phyloP scores from a whole-genome alignment of 2,329 filamentous ascomycete genomes.

The Talaromyces marneffei region DNA sequence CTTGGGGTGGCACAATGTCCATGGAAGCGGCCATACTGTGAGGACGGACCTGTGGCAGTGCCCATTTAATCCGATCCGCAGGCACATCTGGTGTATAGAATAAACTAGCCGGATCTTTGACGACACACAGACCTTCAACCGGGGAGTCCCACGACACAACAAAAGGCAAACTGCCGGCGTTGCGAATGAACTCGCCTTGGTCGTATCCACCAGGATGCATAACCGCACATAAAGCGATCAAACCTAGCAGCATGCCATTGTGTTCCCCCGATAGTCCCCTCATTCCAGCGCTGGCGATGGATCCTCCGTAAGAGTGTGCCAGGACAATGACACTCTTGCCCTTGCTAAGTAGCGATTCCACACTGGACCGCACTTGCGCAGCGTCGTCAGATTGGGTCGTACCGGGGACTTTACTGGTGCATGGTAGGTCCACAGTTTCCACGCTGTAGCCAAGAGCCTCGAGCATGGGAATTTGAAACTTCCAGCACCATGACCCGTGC shows the following conservation, averaged over 20 bases:
- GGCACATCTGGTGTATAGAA: not conserved
- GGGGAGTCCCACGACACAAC: not conserved
- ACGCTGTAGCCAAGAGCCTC: not conserved
- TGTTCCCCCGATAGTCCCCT: not conserved
- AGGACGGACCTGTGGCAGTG: not conserved
- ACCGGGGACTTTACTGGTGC: not conserved
- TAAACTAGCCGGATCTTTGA: not conserved
- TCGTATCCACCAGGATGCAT: not conserved
- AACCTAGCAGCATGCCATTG: not conserved
- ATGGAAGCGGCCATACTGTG: not conserved
- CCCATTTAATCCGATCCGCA: not conserved
- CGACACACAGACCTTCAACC: not conserved
- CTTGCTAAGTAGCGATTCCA: not conserved
- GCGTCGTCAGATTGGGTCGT: not conserved
- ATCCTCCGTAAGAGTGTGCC: not conserved
- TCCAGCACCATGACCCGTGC: slow-evolving; percentile 6
- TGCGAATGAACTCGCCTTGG: not conserved
- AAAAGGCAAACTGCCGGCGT: not conserved
- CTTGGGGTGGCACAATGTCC: not conserved
- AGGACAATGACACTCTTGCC: not conserved
- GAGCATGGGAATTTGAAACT: not conserved
- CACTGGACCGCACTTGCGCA: not conserved
- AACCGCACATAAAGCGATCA: not conserved
- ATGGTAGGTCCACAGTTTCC: not conserved
- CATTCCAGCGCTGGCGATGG: not conserved